Base-by-base conservation (phyloP, 768 basidiomycete genomes). In the Suillus fuscotomentosus region DNA sequence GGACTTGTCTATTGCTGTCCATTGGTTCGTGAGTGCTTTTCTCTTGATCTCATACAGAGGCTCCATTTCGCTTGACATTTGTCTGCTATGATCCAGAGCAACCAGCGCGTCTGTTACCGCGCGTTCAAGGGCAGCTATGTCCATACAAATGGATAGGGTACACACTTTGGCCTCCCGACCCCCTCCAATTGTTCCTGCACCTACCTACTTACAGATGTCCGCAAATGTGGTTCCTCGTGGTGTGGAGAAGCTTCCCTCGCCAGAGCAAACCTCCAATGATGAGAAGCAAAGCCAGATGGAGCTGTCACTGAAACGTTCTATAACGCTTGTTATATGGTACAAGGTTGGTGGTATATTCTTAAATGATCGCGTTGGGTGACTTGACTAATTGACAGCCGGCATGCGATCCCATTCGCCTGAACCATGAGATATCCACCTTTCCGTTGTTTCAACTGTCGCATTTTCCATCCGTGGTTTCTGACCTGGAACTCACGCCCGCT, bases 251-350 rank as follows among this genome's bases (percentile, higher is more conserved):
- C 63, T 60, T 9, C 39, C 68, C 42, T 65, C 69, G 10, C 65
- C 66, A 13, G 65, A 65, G 27, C 53, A 63, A 63, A 42, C 38
- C 14, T 15, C 31, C 38, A 36, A 43, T 36, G 65, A 75, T 42
- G 72, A 76, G 63, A 70, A 67, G 17, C 75, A 73, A 14, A 69
- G 65, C 14, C 74, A 79, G 68, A 67, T 76, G 64, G 75, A 76
- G 61, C 78, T 78, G 27, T 74, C 81, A 11, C 72, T 80, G 59
- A 81, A 76, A 63, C 82, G 86, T 41, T 85, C 87, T 6, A 81
- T 88, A 10, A 89, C 86, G 2, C 81, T 90, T 64, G 82, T 90
- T 60, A 83, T 89, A 65, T 90, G 88, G 88, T 88, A 88, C 77
- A 85, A 87, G 77, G 86, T 87, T 65, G 67, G 74, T 65, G 43